Evolutionary conservation across 345 rosid genomes (phyloP), one percentile per base, ranked within the genome.

Genomic region (Syzygium jambos): DNA sequence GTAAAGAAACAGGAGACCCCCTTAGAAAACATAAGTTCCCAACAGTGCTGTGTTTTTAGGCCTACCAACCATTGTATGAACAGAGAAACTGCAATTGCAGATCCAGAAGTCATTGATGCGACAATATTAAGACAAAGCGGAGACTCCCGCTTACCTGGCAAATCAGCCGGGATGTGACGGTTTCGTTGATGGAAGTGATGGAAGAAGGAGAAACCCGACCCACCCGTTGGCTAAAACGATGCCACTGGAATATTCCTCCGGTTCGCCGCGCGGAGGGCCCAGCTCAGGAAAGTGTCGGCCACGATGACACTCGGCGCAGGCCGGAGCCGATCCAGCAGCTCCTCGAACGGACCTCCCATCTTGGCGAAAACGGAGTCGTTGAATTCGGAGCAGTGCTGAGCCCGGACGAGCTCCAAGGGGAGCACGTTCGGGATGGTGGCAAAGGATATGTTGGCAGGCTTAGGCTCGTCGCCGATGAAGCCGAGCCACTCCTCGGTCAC

Each of bases 171-270:
- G 43, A 65, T 63, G 73, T 51, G 59, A 23, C 54, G 25, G 27
- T 51, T 49, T 27, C 30, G 27, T 51, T 30, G 91, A 77, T 59
- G 86, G 85, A 92, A 89, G 56, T 90, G 90, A 52, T 87, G 59
- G 53, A 87, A 52, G 23, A 43, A 38, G 6, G 90, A 88, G 51
- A 90, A 89, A 7, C 51, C 41, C 9, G 68, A 53, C 23, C 88
- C 85, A 22, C 88, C 84, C 89, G 65, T 85, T 9, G 93, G 87
- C 87, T 90, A 90, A 49, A 92, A n/a, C 22, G 92, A 59, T 21
- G 93, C 92, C 54, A 92, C 92, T 1, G 93, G 93, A 86, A 91
- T 91, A 84, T 88, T 88, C 88, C 91, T 89, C 34, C 86, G 86
- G 56, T 88, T 90, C 21, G 89, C 94, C 12, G 87, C 86, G 1